These are phyloP conservation scores for Dipteronia dyeriana DNA, from an alignment of 345 rosid genomes.

Conservation along the genomic window DNA sequence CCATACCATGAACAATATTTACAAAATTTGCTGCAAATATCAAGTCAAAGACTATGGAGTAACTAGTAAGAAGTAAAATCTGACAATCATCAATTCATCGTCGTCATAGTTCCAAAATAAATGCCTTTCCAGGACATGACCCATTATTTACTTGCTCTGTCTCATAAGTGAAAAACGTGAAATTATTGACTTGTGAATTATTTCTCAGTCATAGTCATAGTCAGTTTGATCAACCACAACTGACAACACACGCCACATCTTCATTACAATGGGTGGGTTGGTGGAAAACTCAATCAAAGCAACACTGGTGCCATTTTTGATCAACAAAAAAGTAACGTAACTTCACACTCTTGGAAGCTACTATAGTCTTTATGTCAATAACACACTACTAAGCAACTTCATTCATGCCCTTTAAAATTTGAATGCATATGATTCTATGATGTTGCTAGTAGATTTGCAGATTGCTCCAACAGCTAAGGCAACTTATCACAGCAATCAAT, in stretches of 20 bases:
- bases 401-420: too few species aligned
- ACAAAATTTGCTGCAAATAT: not conserved
- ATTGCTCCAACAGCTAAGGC: not conserved
- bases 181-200: slow-evolving; percentile 8
- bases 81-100: too few species aligned
- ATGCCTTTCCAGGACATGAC: slow-evolving; percentile 11
- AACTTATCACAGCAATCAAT: not conserved
- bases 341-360: not conserved
- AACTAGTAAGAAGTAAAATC: too few species aligned
- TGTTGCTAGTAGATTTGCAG: not conserved
- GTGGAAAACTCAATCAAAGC: not conserved
- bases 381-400: not conserved
- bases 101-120: not conserved
- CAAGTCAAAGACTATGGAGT: not conserved
- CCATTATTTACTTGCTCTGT: not conserved
- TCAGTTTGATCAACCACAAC: not conserved
- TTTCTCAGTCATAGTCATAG: not conserved
- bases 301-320: not conserved
- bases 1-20: not conserved
- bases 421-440: not conserved
- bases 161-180: slow-evolving; percentile 18
- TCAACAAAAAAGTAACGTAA: not conserved
- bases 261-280: not conserved
- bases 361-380: too few species aligned
- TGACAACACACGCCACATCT: not conserved